These are phyloP conservation scores for Ophiorrhiza pumila DNA, from an alignment of 257 asterid species.

Conservation along the genomic window DNA sequence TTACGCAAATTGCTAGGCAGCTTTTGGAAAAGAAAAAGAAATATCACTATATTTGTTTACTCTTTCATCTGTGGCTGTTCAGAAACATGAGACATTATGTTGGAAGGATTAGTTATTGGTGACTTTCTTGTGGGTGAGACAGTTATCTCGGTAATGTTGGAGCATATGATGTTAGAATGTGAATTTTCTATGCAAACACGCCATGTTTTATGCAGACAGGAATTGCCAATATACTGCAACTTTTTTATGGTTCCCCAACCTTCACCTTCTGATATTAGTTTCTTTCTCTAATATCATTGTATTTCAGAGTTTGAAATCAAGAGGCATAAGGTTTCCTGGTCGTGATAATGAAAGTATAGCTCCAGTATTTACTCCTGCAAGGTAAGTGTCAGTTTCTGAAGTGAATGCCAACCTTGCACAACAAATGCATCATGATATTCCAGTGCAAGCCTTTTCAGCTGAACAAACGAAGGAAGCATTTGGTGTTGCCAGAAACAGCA, in stretches of 20 bases:
- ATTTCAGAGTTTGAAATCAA: conserved; percentile 75
- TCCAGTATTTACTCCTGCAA: conserved; percentile 87
- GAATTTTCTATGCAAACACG: neutral
- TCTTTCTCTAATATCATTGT: conserved; percentile 1
- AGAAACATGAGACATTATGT: no score
- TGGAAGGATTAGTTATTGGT: no score
- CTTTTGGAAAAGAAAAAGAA: no score
- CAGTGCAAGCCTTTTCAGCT: conserved; percentile 58
- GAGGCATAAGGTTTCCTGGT: conserved; percentile 93
- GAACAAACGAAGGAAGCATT: conserved; percentile 90
- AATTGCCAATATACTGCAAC: neutral
- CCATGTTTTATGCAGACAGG: neutral
- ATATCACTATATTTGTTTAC: no score
- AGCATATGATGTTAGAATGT: neutral
- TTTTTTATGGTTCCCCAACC: conserved; percentile 9
- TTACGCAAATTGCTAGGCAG: neutral
- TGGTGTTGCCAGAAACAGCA: conserved; percentile 87
- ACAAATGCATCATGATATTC: conserved; percentile 55
- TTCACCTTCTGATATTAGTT: conserved; percentile 4
- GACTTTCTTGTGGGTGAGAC: no score
- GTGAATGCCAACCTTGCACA: conserved; percentile 40
- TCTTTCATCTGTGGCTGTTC: neutral
- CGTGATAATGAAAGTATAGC: conserved; percentile 91
- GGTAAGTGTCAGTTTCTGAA: conserved; percentile 60
- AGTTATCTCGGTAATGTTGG: neutral